Conservation (phyloP, 306 rosid species). For the Cicer cuneatum region DNA sequence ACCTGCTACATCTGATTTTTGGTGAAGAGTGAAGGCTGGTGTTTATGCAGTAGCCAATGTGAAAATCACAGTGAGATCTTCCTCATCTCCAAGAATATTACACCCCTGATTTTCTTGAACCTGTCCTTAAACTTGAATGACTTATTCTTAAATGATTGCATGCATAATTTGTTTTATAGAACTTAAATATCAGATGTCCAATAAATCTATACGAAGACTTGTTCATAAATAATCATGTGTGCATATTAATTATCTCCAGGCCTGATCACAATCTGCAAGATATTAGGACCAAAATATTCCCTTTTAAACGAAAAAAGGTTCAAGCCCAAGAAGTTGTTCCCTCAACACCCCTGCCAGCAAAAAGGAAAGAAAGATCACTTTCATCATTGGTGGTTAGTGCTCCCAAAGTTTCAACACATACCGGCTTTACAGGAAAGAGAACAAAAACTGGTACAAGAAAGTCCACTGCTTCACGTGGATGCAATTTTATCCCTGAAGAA, state of each 20-base stretch:
- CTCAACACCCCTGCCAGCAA: constrained; percentile 68
- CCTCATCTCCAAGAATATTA: constrained; percentile 33
- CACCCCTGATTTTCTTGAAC: neutral
- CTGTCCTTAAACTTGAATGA: constrained; percentile 33
- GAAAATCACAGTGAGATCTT: constrained; percentile 17
- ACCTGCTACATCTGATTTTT: constrained; percentile 5
- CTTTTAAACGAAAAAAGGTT: constrained; percentile 64
- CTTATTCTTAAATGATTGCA: constrained; percentile 22
- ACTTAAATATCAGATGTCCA: constrained; percentile 7
- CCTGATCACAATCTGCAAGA: constrained; percentile 99
- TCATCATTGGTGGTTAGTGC: constrained; percentile 92
- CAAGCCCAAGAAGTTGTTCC: constrained; percentile 67
- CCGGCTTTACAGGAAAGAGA: constrained; percentile 85
- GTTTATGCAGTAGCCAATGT: constrained; percentile 28
- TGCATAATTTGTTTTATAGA: constrained; percentile 12
- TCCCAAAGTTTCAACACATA: constrained; percentile 81
- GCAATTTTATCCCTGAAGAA: constrained; percentile 63
- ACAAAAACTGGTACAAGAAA: constrained; percentile 76
- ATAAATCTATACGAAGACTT: constrained; percentile 20
- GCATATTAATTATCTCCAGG: constrained; percentile 60
- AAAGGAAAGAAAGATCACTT: constrained; percentile 96
- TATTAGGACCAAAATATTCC: constrained; percentile 86
- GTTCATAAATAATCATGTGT: constrained; percentile 30
- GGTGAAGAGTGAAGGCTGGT: constrained; percentile 7
- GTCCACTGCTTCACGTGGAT: constrained; percentile 74